Evolutionary conservation across 164 flowering plant genomes (phyloP), one percentile per base, ranked within the genome.

Genomic region (Brasenia schreberi): DNA sequence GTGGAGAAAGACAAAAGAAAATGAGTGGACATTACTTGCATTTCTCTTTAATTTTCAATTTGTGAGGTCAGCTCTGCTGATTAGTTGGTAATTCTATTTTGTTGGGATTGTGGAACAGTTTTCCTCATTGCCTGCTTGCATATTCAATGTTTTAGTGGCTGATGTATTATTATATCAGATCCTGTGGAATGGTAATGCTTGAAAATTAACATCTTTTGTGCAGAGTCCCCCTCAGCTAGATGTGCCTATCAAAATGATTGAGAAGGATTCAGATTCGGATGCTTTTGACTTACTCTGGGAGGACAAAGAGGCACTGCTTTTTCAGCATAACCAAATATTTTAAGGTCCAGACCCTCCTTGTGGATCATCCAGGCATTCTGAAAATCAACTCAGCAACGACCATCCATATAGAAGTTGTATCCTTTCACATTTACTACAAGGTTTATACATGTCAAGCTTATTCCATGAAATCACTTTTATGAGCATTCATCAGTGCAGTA

Each of bases 181-280:
- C 39, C 39, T 18, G 18, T 61, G 10, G 5, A 18, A 11, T n/a
- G 12, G 0, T 18, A 7, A 18, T 61, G 63, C 10, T 23, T 61
- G 63, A 18, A 44, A 52, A 5, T 5, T 23, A 7, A 65, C 53
- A 33, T n/a, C 64, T 43, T 77, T 9, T 64, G 27, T 80, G 82
- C 80, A 93, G 98, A 75, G 33, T 23, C 93, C 97, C 6, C 98
- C 98, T 17, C 83, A 78, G 23, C 71, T 94, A 68, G 97, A 90
- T 4, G 85, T 64, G 0, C 96, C 97, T 62, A 85, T 87, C 65
- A 67, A 82, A 67, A 49, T 90, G 59, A 84, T 85, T 18, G 83
- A 76, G 62, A 90, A 81, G 74, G 68, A 75, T 16, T 58, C 58
- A 7, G 85, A 83, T 70, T 66, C 79, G 5, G 83, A 78, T 33